Evolutionary conservation across 1,284 basidiomycete species (phyloP), one percentile per base, ranked within the genome.

Genomic region (Boletus sp.): DNA sequence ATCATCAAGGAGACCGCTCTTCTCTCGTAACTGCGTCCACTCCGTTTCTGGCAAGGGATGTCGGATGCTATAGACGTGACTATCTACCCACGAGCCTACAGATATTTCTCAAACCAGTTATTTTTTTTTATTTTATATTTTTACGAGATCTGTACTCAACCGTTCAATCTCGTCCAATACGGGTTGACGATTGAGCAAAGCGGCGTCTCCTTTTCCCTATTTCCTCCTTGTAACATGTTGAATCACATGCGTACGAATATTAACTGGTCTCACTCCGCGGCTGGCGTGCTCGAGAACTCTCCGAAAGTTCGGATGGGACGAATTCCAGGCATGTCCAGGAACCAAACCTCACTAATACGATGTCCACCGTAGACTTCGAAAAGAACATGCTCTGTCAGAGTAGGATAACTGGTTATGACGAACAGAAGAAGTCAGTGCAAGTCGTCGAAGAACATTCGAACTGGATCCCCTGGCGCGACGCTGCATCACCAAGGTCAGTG

Each of bases 91-190:
- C n/a, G n/a, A n/a, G n/a, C n/a, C n/a, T n/a, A n/a, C n/a, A n/a
- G n/a, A n/a, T n/a, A n/a, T n/a, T n/a, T n/a, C n/a, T n/a, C n/a
- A n/a, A n/a, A n/a, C n/a, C n/a, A n/a, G 57, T 65, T 39, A 85
- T 72, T 37, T 64, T 70, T 53, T 68, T 74, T 2, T 10, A 26
- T 26, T 26, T 26, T 70, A 35, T 97, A n/a, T n/a, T n/a, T n/a
- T n/a, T n/a, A n/a, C n/a, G n/a, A n/a, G 61, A 0, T 88, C 89
- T 22, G 73, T 61, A 1, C 92, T 93, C 46, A 97, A 61, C 32
- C 94, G 72, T 61, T 84, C 76, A 36, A 97, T 82, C 69, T 98
- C 94, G 7, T 72, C 74, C 32, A 94, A 57, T 4, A 97, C 68
- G 0, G 80, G 81, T 8, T 68, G 65, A 58, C 80, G 77, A 65